Base-by-base conservation (phyloP, 2,329 filamentous ascomycete genomes). In the Aspergillus novofumigatus region DNA sequence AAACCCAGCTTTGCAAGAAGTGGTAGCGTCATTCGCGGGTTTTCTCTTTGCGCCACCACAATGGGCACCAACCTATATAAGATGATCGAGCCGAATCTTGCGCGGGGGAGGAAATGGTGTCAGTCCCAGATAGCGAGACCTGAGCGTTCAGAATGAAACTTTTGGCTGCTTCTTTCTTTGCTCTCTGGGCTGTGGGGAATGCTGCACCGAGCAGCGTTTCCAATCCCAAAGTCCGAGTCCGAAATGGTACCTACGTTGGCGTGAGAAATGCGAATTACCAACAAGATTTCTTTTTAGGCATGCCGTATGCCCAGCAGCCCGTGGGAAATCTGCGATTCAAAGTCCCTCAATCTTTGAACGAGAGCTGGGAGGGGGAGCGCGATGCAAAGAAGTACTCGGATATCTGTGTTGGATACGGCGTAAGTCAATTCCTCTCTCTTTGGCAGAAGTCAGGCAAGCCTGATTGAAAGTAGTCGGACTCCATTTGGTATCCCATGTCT, bases 231-330 rank as follows among this genome's bases (percentile, higher is more conserved):
- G 77, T 64, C 4, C 58, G 55, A 1, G 67, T 77, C 17, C 69
- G 64, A 55, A 82, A 82, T 65, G 80, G 81, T 28, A 81, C 80
- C 0, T 81, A 81, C 59, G 58, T 65, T 25, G 81, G 81, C 5
- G 57, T 74, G 1, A 68, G 74, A 55, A 75, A 73, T 41, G 48
- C 71, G 0, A 58, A 66, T 1, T 81, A 79, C 55, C 62, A 75
- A 26, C 80, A 82, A 51, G 81, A 84, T 59, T 73, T 78, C 56
- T 84, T 83, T 65, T 69, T 82, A 3, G 81, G 80, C 2, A 79
- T 86, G 1, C 84, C 83, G 0, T 86, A 81, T 65, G 84, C 83
- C 3, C 79, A 82, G 59, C 77, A 82, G 29, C 83, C 82, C 0
- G 70, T 79, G 25, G 79, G 80, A 1, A 69, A 78, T 54, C 73